A percentile compares a stretch with the other conserved stretches of the same genome.
Evolutionary conservation across 257 asterid genomes (phyloP).

Genomic region (Anisodus tanguticus): DNA sequence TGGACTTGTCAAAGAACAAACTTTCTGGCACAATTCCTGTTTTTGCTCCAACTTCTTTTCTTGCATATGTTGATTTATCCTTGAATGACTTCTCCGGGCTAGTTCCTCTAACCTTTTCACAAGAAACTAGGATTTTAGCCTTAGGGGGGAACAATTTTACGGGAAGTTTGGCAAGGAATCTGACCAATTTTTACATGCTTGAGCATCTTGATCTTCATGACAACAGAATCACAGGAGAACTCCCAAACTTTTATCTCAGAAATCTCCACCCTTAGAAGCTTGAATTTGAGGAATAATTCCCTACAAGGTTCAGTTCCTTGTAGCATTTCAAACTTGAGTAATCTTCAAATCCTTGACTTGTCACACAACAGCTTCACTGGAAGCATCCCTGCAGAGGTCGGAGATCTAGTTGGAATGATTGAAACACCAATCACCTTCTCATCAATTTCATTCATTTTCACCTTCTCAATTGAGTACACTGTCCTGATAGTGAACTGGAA

Average conservation of each 20-base stretch:
- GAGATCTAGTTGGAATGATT: conserved; percentile 42
- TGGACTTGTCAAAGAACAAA: conserved; percentile 43
- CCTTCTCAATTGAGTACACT: conserved; percentile 30
- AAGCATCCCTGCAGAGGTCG: conserved; percentile 33
- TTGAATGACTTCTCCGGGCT: conserved; percentile 43
- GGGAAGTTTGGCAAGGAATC: conserved; percentile 39
- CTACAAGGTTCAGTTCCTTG: conserved; percentile 40
- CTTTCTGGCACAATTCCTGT: conserved; percentile 42
- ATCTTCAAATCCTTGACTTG: conserved; percentile 42
- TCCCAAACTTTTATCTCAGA: conserved; percentile 34
- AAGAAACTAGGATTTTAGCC: conserved; percentile 37
- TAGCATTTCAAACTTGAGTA: conserved; percentile 30
- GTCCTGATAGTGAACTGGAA: conserved; percentile 42
- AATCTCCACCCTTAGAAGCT: conserved; percentile 36
- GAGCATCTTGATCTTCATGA: conserved; percentile 46
- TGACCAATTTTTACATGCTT: conserved; percentile 31
- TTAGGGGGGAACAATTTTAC: conserved; percentile 40
- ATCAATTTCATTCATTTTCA: conserved; percentile 22
- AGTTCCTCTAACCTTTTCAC: conserved; percentile 37
- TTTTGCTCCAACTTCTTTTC: conserved; percentile 35
- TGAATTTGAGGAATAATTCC: conserved; percentile 42
- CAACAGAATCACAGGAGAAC: conserved; percentile 36
- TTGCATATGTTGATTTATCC: conserved; percentile 41
- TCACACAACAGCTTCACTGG: conserved; percentile 40
- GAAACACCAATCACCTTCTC: conserved; percentile 29